A percentile compares a stretch with the other conserved stretches of the same genome.
phyloP scores from a whole-genome alignment of 2,329 filamentous ascomycete species.

The Elsinoe fawcettii region DNA sequence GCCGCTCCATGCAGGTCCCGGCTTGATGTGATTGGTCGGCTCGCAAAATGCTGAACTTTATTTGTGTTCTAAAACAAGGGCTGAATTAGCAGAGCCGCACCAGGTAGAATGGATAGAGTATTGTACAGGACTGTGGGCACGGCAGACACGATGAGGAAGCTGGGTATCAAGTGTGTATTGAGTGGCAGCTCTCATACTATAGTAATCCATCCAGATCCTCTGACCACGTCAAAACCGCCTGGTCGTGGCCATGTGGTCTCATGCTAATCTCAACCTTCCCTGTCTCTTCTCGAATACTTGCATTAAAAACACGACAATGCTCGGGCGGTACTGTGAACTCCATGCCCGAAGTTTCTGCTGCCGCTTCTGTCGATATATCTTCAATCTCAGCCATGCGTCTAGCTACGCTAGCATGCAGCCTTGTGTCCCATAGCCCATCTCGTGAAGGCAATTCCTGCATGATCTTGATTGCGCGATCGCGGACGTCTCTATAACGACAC shows the following conservation, averaged over 20 bases:
- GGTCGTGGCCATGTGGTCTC: neutral
- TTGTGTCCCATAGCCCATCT: conserved; percentile 22
- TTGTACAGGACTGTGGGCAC: too few species aligned
- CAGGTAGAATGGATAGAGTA: too few species aligned
- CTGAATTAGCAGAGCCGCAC: too few species aligned
- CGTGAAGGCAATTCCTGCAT: conserved; percentile 18
- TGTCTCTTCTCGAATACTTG: neutral
- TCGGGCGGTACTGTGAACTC: neutral
- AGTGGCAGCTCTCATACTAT: neutral
- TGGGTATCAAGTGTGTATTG: neutral
- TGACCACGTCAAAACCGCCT: neutral
- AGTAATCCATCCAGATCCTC: neutral
- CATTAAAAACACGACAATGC: conserved; percentile 1
- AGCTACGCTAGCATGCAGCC: conserved; percentile 22
- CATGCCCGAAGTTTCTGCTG: neutral
- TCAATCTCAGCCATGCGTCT: conserved; percentile 28
- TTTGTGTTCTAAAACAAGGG: neutral
- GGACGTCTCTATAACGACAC: conserved; percentile 22
- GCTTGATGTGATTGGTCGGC: neutral
- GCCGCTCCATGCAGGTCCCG: neutral
- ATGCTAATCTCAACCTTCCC: neutral
- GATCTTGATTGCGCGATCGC: conserved; percentile 21
- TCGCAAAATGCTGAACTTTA: neutral
- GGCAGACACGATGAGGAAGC: too few species aligned
- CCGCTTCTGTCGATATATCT: neutral